Percentiles rank a stretch among this genome's conserved stretches.
Conservation (phyloP, 352 stramenopile genomes). For the Phytophthora sansomeana region DNA sequence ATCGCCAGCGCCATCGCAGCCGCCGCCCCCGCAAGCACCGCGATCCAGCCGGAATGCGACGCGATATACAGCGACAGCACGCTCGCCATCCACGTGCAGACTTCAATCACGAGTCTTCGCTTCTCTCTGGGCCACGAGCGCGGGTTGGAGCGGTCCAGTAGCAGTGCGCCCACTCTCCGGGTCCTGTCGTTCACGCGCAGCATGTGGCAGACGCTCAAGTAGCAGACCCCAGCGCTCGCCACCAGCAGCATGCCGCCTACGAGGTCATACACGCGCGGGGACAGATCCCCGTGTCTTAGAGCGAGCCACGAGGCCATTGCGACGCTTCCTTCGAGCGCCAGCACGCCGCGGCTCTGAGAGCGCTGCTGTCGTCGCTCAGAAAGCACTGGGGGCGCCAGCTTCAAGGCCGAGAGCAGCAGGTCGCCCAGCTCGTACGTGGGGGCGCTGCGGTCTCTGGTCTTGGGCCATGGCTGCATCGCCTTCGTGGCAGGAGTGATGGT, state of each 20-base stretch:
- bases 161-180: conserved; percentile 45
- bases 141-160: conserved; percentile 64
- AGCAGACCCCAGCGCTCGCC: conserved; percentile 54
- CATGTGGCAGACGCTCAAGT: conserved; percentile 57
- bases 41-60: conserved; percentile 56
- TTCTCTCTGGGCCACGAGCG: conserved; percentile 60
- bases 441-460: conserved; percentile 17
- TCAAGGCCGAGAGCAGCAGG: conserved; percentile 51
- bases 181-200: conserved; percentile 29
- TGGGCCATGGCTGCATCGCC: conserved; percentile 18
- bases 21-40: conserved; percentile 52
- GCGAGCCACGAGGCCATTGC: conserved; percentile 40
- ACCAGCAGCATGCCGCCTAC: conserved; percentile 65
- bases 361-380: conserved; percentile 9
- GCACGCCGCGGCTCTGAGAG: conserved; percentile 36
- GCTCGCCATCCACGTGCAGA: conserved; percentile 76
- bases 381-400: conserved; percentile 17
- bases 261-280: conserved; percentile 53
- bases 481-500: background rate
- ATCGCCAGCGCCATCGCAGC: conserved; percentile 53
- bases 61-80: conserved; percentile 76
- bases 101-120: conserved; percentile 69
- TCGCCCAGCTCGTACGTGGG: conserved; percentile 62
- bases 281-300: conserved; percentile 36
- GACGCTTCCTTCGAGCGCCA: conserved; percentile 40